phyloP scores from a whole-genome alignment of 2,329 filamentous ascomycete species.

The Macrophomina phaseolina region DNA sequence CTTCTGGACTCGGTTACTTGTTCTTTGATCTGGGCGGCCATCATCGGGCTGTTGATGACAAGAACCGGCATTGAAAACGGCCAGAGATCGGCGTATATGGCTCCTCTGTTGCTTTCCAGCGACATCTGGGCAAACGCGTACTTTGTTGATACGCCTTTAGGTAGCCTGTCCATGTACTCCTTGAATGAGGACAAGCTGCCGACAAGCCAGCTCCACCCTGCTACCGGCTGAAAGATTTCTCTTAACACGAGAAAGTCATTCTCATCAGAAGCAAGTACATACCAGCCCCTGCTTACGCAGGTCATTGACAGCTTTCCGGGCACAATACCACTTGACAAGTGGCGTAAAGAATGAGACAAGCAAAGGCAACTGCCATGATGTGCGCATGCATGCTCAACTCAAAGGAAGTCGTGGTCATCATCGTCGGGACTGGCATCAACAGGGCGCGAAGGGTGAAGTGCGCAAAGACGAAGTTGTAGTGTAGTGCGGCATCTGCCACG shows the following conservation, averaged over 20 bases:
- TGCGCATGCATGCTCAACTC: too few species aligned
- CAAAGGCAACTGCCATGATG: background rate
- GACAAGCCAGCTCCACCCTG: background rate
- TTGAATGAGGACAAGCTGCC: background rate
- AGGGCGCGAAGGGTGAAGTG: too few species aligned
- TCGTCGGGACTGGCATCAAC: too few species aligned
- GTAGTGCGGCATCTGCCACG: too few species aligned
- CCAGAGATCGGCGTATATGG: constrained; percentile 55
- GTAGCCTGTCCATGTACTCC: background rate
- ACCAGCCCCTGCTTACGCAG: constrained; percentile 6
- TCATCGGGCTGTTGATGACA: constrained; percentile 46
- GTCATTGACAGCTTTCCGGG: background rate
- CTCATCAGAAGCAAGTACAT: background rate
- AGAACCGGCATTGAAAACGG: constrained; percentile 44
- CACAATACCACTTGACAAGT: background rate
- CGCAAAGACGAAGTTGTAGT: too few species aligned
- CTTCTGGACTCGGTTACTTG: background rate
- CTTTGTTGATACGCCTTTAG: background rate
- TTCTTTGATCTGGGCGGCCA: constrained; percentile 31
- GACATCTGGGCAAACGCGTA: background rate
- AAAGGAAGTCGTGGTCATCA: too few species aligned
- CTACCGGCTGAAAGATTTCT: background rate
- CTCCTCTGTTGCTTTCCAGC: background rate
- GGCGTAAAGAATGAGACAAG: background rate
- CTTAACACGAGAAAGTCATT: background rate